Evolutionary conservation across 495 filamentous ascomycete genomes (phyloP).

Genomic region (Penicillium coprophilum): DNA sequence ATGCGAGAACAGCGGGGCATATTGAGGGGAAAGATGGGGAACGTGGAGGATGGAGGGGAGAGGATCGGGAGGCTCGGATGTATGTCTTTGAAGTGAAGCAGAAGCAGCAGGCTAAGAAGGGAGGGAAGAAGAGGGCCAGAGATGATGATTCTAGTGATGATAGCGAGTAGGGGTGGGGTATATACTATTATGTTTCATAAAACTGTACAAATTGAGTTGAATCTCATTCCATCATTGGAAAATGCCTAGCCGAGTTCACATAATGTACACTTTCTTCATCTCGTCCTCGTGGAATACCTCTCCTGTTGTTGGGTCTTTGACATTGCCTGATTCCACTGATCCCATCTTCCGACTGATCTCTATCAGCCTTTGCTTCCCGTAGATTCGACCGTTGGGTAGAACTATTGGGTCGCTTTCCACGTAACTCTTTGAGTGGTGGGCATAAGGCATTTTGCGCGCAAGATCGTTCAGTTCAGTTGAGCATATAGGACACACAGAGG

Average conservation of each 20-base stretch:
- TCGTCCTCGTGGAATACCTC: conserved; percentile 59
- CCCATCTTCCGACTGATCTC: conserved; percentile 70
- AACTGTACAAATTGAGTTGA: background rate
- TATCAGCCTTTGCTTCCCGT: conserved; percentile 71
- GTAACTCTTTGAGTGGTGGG: conserved; percentile 88
- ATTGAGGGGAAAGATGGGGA: conserved; percentile 60
- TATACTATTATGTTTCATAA: background rate
- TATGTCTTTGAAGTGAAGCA: conserved; percentile 73
- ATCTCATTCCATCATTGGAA: background rate
- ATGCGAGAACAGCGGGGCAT: conserved; percentile 83
- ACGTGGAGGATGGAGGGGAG: conserved; percentile 70
- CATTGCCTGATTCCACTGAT: conserved; percentile 50
- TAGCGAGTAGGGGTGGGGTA: conserved; percentile 25
- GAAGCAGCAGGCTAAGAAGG: conserved; percentile 38
- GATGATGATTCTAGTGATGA: conserved; percentile 49
- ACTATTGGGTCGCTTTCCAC: conserved; percentile 85
- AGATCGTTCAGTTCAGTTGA: conserved; percentile 90
- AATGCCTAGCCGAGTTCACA: conserved; percentile 40
- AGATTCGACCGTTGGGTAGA: conserved; percentile 83
- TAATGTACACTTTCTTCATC: conserved; percentile 89
- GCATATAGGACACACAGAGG: conserved; percentile 88
- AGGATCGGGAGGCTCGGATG: conserved; percentile 70
- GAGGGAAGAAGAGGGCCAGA: conserved; percentile 43
- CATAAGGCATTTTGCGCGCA: conserved; percentile 84
- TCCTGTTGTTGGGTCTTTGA: conserved; percentile 82